Percentiles rank a stretch among this genome's conserved stretches.
Evolutionary conservation across 305 asterid genomes (phyloP).

Genomic region (Fraxinus latifolia): DNA sequence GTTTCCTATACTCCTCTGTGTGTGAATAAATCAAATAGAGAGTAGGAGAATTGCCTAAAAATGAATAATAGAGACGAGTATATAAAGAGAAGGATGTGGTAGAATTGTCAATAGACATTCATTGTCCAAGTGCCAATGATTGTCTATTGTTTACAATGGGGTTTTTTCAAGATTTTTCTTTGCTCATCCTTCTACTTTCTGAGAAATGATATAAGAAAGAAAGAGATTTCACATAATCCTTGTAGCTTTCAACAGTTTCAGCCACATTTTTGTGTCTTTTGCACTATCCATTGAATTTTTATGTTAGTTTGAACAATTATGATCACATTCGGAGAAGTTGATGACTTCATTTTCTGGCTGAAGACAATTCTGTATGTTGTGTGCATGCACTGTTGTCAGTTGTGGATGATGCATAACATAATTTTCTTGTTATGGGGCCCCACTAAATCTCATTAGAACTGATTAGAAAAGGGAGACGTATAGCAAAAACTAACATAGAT

Average conservation of each 20-base stretch:
- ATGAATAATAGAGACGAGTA: constrained; percentile 29
- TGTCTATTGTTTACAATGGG: constrained; percentile 4
- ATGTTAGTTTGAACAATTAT: constrained; percentile 24
- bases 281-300: constrained; percentile 24
- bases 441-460: neutral
- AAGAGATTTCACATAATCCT: constrained; percentile 2
- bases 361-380: constrained; percentile 38
- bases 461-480: neutral
- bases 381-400: constrained; percentile 34
- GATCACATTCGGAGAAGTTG: constrained; percentile 34
- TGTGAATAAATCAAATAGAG: constrained; percentile 8
- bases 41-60: constrained; percentile 32
- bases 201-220: constrained; percentile 7
- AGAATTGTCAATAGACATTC: constrained; percentile 4
- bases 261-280: constrained; percentile 22
- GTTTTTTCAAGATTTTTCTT: constrained; percentile 17
- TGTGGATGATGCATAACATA: constrained; percentile 21
- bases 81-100: constrained; percentile 33
- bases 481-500: neutral
- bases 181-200: constrained; percentile 23
- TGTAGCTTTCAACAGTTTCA: constrained; percentile 4
- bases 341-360: constrained; percentile 36
- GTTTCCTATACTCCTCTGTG: constrained; percentile 5
- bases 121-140: constrained; percentile 17
- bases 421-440: neutral